phyloP scores from a whole-genome alignment of 2,329 filamentous ascomycete species.

The Claviceps purpurea region DNA sequence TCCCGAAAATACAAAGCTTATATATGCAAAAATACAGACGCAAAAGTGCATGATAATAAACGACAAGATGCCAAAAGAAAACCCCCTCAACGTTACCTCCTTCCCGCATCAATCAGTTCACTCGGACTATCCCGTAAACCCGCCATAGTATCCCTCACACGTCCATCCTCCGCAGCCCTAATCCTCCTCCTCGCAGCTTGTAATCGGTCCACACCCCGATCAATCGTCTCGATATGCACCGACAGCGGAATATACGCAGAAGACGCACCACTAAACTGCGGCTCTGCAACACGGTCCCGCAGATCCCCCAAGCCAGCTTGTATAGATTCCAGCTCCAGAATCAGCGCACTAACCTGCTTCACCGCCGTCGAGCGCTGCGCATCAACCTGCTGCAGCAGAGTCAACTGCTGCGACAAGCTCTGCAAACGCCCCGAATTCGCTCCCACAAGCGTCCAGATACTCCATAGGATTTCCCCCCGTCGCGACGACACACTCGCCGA shows the following conservation, averaged over 20 bases:
- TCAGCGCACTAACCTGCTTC: constrained; percentile 52
- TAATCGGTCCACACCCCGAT: constrained; percentile 57
- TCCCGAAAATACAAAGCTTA: too few relatives aligned
- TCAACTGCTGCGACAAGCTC: constrained; percentile 49
- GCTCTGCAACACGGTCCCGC: constrained; percentile 54
- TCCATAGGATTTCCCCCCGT: constrained; percentile 53
- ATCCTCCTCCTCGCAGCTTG: constrained; percentile 49
- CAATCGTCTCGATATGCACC: constrained; percentile 65
- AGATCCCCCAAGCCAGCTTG: constrained; percentile 57
- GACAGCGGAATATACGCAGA: constrained; percentile 42
- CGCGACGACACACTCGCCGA: constrained; percentile 42
- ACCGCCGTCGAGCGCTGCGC: constrained; percentile 52
- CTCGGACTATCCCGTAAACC: constrained; percentile 27
- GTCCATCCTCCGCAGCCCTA: constrained; percentile 44
- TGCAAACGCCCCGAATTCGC: constrained; percentile 48
- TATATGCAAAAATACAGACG: too few relatives aligned
- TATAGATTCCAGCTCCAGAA: constrained; percentile 63
- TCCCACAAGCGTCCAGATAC: constrained; percentile 63
- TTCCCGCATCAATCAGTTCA: constrained; percentile 25
- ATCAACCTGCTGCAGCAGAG: constrained; percentile 51
- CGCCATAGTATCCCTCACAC: constrained; percentile 37
- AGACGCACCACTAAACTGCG: constrained; percentile 40
- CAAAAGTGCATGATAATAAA: too few relatives aligned
- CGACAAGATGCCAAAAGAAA: neutral
- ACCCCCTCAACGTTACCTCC: neutral